Conservation (phyloP, 768 basidiomycete species). For the Boletales sp. region DNA sequence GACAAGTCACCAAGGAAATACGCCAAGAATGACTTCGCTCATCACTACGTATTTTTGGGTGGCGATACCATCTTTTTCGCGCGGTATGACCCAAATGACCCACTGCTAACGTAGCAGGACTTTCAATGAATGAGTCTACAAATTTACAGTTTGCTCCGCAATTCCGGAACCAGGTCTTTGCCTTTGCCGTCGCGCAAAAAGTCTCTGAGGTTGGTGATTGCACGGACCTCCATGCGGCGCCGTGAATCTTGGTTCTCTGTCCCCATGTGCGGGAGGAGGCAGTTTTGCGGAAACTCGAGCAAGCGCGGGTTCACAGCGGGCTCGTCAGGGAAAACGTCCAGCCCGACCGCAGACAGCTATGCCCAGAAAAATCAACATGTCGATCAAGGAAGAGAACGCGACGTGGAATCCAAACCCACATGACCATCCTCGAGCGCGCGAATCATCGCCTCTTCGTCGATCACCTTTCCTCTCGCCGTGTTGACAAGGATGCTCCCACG, state of each 20-base stretch:
- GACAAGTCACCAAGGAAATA: no score
- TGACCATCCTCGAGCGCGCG: constrained; percentile 83
- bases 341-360: constrained; percentile 73
- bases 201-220: constrained; percentile 71
- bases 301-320: constrained; percentile 76
- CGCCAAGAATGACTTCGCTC: no score
- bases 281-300: constrained; percentile 77
- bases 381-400: background rate
- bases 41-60: no score
- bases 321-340: constrained; percentile 87
- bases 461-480: constrained; percentile 86
- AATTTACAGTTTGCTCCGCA: constrained; percentile 19
- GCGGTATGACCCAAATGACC: no score
- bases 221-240: constrained; percentile 81
- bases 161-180: constrained; percentile 64
- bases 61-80: no score
- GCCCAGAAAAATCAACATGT: background rate
- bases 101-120: no score
- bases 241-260: constrained; percentile 82
- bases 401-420: constrained; percentile 43
- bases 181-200: constrained; percentile 63
- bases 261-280: constrained; percentile 89
- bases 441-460: constrained; percentile 87
- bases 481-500: constrained; percentile 77
- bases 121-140: no score